Conservation (phyloP, 2,329 filamentous ascomycete genomes). For the Leptodontidium sp. region DNA sequence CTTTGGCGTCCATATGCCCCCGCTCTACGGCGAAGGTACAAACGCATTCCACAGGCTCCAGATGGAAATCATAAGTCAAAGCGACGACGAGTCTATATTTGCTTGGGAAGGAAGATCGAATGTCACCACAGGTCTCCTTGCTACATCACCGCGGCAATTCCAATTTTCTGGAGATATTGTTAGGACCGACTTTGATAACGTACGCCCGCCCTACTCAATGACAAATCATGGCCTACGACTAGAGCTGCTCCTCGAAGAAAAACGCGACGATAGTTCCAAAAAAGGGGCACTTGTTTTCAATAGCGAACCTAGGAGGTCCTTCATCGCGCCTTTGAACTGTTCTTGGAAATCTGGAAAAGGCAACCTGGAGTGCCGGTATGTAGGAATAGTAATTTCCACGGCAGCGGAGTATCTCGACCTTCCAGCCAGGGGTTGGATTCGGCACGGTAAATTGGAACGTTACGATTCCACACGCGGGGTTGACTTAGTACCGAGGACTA, state of each 20-base stretch:
- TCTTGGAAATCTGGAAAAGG: too few relatives aligned
- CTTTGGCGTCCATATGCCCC: constrained; percentile 18
- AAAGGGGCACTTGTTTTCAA: too few relatives aligned
- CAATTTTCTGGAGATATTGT: not conserved
- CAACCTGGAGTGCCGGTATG: too few relatives aligned
- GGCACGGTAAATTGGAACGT: not conserved
- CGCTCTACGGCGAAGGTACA: constrained; percentile 14
- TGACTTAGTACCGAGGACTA: not conserved
- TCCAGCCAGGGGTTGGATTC: not conserved
- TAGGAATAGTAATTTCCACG: too few relatives aligned
- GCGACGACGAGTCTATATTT: constrained; percentile 9
- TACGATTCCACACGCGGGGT: not conserved
- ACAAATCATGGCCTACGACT: not conserved
- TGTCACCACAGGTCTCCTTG: not conserved
- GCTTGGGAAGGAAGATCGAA: constrained; percentile 14
- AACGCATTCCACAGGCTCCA: constrained; percentile 12
- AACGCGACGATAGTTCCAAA: too few relatives aligned
- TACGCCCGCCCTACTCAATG: not conserved
- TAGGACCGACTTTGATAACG: too few relatives aligned
- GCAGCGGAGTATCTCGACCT: too few relatives aligned
- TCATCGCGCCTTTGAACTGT: too few relatives aligned
- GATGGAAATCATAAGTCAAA: constrained; percentile 14
- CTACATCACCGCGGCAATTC: not conserved
- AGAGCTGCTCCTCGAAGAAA: not conserved
- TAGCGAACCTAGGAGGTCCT: too few relatives aligned